Evolutionary conservation across 2,329 filamentous ascomycete genomes (phyloP).

Genomic region (Botrytis squamosa): DNA sequence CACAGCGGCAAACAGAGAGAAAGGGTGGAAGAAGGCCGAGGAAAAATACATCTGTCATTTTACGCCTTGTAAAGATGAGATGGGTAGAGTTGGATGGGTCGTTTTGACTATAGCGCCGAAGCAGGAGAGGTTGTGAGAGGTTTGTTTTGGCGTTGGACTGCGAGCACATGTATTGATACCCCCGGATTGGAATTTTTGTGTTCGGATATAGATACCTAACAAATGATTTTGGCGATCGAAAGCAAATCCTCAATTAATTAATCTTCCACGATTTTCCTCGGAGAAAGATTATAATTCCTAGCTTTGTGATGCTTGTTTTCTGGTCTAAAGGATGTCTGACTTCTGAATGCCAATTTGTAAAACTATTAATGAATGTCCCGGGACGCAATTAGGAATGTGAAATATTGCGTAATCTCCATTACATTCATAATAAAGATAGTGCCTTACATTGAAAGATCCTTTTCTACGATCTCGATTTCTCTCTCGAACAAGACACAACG

Average conservation of each 20-base stretch:
- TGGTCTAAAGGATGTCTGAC: not conserved
- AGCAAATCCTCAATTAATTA: not conserved
- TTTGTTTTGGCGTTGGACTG: not conserved
- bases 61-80: constrained; percentile 46
- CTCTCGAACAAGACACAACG: rapidly evolving
- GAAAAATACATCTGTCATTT: constrained; percentile 42
- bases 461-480: not conserved
- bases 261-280: not conserved
- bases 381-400: not conserved
- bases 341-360: not conserved
- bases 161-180: not conserved
- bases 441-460: not conserved
- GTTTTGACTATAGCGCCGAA: constrained; percentile 40
- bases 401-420: not conserved
- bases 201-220: not conserved
- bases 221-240: not conserved
- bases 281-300: not conserved
- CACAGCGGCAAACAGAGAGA: constrained; percentile 5
- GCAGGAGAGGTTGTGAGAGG: constrained; percentile 6
- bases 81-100: constrained; percentile 37
- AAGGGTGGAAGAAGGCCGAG: constrained; percentile 28
- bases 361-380: not conserved
- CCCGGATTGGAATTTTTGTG: not conserved
- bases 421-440: not conserved
- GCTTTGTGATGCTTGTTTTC: not conserved